Base-by-base conservation (phyloP, 108 stramenopile species). In the Skeletonema tropicum region DNA sequence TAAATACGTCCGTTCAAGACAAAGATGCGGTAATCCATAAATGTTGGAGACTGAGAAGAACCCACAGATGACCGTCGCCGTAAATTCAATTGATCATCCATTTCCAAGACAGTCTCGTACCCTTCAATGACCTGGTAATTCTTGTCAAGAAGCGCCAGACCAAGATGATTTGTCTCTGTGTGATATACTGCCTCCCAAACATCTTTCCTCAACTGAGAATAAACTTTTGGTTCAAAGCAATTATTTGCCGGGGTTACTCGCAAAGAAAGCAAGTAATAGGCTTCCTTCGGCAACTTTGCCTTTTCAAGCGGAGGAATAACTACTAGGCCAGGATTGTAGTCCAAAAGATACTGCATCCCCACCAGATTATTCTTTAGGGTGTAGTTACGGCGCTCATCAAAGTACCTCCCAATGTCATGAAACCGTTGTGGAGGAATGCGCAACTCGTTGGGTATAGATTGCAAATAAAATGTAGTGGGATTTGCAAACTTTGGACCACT, bases 291-390 rank as follows among this genome's bases (percentile, higher is more conserved):
- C 45, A 82, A 30, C 17, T 49, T 14, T 23, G 45, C 26, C 21
- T 74, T 68, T 38, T 66, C 57, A 5, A 52, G 57, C 1, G 21
- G 39, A 15, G 80, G 74, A 36, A 82, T 66, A 8, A 55, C 23
- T 0, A 82, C 80, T 32, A 82, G 45, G 10, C 80, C 80, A 8
- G 80, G 80, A 57, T 82, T 82, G 80, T 82, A 82, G 32, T 82
- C 80, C 14, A 82, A 0, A 15, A 82, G 64, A 39, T 69, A 75
- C 15, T 71, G 70, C 45, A 82, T 49, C 9, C 58, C 70, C 11
- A 30, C 42, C 17, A 60, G 6, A 30, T 73, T 69, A 9, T 73
- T 57, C 21, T 38, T 19, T 38, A 64, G 26, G 39, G 70, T 30
- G 29, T 30, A 66, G 25, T 66, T 63, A 57, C 59, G 75, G 17